These are phyloP conservation scores for Annulohypoxylon moriforme DNA, from an alignment of 495 filamentous ascomycete genomes.

Conservation along the genomic window DNA sequence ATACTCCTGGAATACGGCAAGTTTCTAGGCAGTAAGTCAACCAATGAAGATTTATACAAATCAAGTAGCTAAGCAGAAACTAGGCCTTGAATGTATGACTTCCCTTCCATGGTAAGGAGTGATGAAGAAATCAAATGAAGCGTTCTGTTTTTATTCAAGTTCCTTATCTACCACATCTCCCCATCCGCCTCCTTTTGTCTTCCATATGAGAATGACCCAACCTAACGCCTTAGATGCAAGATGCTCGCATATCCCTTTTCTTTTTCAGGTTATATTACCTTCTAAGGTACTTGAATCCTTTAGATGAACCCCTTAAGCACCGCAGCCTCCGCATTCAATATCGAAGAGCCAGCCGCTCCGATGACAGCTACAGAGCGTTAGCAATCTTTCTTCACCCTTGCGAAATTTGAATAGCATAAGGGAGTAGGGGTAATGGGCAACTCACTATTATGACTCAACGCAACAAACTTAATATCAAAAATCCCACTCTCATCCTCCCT, in stretches of 20 bases:
- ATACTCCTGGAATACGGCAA: too few relatives aligned
- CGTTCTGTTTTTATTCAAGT: background rate
- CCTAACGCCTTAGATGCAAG: slow-evolving; percentile 23
- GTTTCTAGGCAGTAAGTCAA: too few relatives aligned
- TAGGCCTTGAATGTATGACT: too few relatives aligned
- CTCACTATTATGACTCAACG: slow-evolving; percentile 85
- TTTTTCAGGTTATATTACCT: too few relatives aligned
- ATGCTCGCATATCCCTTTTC: too few relatives aligned
- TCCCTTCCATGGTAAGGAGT: too few relatives aligned
- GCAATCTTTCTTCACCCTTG: slow-evolving; percentile 3
- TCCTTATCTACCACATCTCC: background rate
- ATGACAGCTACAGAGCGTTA: slow-evolving; percentile 72
- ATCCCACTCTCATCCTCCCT: slow-evolving; percentile 78
- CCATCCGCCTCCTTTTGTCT: slow-evolving; percentile 8
- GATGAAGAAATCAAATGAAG: background rate
- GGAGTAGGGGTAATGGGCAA: slow-evolving; percentile 14
- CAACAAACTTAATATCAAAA: slow-evolving; percentile 85
- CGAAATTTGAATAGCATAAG: background rate
- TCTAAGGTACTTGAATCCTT: too few relatives aligned
- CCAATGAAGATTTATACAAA: too few relatives aligned
- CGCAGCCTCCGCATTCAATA: slow-evolving; percentile 93
- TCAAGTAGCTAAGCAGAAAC: too few relatives aligned
- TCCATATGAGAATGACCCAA: slow-evolving; percentile 15
- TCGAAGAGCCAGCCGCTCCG: slow-evolving; percentile 92
- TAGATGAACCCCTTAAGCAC: slow-evolving; percentile 87